These are phyloP conservation scores for Sorghum bicolor DNA, from an alignment of 176 grass and related monocot species.

Conservation along the genomic window Sorghum_bicolor_NCBIv3 NC_012871.2:65296501-65297000, in stretches of 20 bases:
- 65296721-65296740: constrained; percentile 68
- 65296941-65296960: neutral
- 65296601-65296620: constrained; percentile 60
- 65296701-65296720: constrained; percentile 61
- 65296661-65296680: constrained; percentile 68
- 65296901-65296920: constrained; percentile 20
- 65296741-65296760: constrained; percentile 58
- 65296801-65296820: constrained; percentile 81
- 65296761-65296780: constrained; percentile 62
- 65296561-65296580: constrained; percentile 21
- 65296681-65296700: constrained; percentile 63
- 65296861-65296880: neutral
- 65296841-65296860: neutral
- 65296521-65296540: constrained; percentile 37
- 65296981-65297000: neutral
- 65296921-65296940: neutral
- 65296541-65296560: constrained; percentile 34
- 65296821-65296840: constrained; percentile 58
- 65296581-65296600: constrained; percentile 50
- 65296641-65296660: constrained; percentile 54
- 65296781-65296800: constrained; percentile 80
- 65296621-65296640: constrained; percentile 28
- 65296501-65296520: constrained; percentile 31
- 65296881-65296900: neutral
- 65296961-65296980: constrained; percentile 15